Percentiles rank a stretch among this genome's conserved stretches.
Evolutionary conservation across 1,139 yeast genomes (phyloP).

Genomic region (Nakaseomyces delphensis): DNA sequence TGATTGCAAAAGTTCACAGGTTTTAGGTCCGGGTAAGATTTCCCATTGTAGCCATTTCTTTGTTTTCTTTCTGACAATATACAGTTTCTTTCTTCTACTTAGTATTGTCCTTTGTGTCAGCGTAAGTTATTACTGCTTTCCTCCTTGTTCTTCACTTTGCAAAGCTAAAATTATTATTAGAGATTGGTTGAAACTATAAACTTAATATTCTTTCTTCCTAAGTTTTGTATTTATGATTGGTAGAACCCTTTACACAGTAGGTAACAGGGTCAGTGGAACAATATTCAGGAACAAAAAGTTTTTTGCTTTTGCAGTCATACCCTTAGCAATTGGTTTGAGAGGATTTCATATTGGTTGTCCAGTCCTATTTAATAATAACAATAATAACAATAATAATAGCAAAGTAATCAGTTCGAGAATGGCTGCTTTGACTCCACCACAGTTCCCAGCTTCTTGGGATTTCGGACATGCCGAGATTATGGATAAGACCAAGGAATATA

Average conservation of each 20-base stretch:
- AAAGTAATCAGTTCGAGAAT: background rate
- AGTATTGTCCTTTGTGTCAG: too few species aligned
- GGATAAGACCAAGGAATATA: conserved; percentile 38
- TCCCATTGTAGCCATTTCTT: too few species aligned
- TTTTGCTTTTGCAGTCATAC: background rate
- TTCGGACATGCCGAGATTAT: conserved; percentile 47
- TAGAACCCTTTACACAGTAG: conserved; percentile 1
- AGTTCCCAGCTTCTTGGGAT: conserved; percentile 52
- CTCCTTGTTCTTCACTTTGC: too few species aligned
- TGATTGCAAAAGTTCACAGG: too few species aligned
- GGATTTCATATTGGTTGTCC: background rate
- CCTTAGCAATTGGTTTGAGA: background rate
- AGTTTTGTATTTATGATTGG: background rate
- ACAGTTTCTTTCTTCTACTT: too few species aligned
- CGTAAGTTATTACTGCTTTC: too few species aligned
- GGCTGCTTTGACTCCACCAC: conserved; percentile 22
- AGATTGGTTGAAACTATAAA: background rate
- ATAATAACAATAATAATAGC: background rate
- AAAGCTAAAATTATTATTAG: too few species aligned
- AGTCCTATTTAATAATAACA: background rate
- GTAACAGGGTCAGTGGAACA: conserved; percentile 3
- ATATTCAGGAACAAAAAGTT: conserved; percentile 2
- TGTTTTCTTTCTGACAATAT: too few species aligned
- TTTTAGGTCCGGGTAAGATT: too few species aligned
- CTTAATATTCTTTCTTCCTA: background rate